Conservation (phyloP, 352 stramenopile species). For the Globisporangium nagaii region DNA sequence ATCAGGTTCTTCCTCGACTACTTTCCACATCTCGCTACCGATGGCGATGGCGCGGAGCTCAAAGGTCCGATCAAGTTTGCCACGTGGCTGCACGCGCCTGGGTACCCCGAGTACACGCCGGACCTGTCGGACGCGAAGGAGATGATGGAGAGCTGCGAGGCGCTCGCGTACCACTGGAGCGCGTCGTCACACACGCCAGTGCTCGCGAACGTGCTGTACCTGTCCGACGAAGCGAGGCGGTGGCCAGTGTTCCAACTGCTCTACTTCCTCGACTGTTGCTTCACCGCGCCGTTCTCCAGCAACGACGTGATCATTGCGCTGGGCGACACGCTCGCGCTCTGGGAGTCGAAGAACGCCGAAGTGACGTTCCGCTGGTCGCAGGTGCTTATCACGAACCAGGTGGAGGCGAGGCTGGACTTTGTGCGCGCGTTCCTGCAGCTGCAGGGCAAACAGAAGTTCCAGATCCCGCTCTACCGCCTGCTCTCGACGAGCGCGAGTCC, state of each 20-base stretch:
- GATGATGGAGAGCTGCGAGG: slow-evolving; percentile 66
- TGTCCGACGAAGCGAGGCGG: slow-evolving; percentile 47
- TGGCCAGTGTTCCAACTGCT: slow-evolving; percentile 58
- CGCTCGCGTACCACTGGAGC: slow-evolving; percentile 56
- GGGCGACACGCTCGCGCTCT: slow-evolving; percentile 49
- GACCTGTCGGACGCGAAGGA: slow-evolving; percentile 62
- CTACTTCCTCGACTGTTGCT: slow-evolving; percentile 67
- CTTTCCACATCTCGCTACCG: slow-evolving; percentile 54
- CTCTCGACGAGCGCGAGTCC: slow-evolving; percentile 39
- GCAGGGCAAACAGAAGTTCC: slow-evolving; percentile 81
- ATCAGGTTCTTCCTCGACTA: slow-evolving; percentile 62
- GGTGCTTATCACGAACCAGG: slow-evolving; percentile 59
- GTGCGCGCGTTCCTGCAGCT: slow-evolving; percentile 53
- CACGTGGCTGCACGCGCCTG: slow-evolving; percentile 62
- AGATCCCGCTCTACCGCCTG: slow-evolving; percentile 63
- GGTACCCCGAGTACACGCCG: slow-evolving; percentile 49
- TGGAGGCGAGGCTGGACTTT: slow-evolving; percentile 34
- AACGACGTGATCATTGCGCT: slow-evolving; percentile 39
- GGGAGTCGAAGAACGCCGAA: slow-evolving; percentile 54
- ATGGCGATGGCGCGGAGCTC: slow-evolving; percentile 45
- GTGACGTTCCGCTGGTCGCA: slow-evolving; percentile 63
- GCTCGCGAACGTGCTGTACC: slow-evolving; percentile 55
- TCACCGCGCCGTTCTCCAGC: slow-evolving; percentile 35
- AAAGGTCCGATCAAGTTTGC: slow-evolving; percentile 58
- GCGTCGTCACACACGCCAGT: slow-evolving; percentile 37